A percentile compares a stretch with the other conserved stretches of the same genome.
Conservation (phyloP, 2,329 filamentous ascomycete species). For the Rasamsonia emersonii region DNA sequence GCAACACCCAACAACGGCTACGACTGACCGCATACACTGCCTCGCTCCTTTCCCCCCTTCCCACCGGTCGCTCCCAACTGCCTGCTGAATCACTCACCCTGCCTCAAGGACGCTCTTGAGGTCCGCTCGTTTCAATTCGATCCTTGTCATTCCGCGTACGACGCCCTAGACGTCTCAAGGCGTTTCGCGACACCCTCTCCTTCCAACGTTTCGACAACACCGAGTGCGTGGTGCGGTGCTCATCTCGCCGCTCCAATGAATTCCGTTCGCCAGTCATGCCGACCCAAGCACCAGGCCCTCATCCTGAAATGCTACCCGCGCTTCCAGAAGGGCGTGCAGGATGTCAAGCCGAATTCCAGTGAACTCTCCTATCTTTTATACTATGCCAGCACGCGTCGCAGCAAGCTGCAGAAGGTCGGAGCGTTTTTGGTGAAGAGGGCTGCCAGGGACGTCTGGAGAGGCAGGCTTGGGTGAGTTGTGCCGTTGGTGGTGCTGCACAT, state of each 20-base stretch:
- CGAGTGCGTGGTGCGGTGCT: constrained; percentile 1
- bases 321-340: constrained; percentile 80
- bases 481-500: background rate
- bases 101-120: too few species aligned
- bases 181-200: background rate
- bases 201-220: background rate
- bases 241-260: constrained; percentile 41
- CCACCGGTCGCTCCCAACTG: too few species aligned
- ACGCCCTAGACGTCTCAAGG: too few species aligned
- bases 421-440: constrained; percentile 92
- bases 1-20: too few species aligned
- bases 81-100: too few species aligned
- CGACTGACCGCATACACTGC: too few species aligned
- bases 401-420: constrained; percentile 94
- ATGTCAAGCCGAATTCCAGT: constrained; percentile 92
- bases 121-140: too few species aligned
- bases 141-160: too few species aligned
- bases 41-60: too few species aligned
- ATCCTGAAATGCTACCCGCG: constrained; percentile 94
- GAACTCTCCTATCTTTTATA: constrained; percentile 95
- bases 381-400: constrained; percentile 88
- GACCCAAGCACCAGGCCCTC: constrained; percentile 93
- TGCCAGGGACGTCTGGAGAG: constrained; percentile 80
- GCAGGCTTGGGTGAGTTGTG: constrained; percentile 68
- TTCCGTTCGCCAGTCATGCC: constrained; percentile 53